phyloP scores from a whole-genome alignment of 1,284 basidiomycete genomes.

The Microbotryomycetes sp. region DNA sequence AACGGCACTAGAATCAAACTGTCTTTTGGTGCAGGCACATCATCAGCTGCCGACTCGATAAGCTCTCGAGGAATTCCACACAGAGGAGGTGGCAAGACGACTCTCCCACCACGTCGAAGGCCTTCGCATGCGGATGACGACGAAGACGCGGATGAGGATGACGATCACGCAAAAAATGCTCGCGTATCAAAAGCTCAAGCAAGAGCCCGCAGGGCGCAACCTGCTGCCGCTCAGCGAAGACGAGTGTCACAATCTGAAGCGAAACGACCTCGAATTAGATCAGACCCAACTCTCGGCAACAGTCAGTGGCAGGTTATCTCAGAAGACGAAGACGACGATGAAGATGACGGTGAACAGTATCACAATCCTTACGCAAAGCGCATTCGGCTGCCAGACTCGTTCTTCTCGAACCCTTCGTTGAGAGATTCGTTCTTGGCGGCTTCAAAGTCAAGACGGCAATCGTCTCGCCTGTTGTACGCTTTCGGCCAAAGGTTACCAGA shows the following conservation, averaged over 20 bases:
- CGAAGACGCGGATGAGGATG: background rate
- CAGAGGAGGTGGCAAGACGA: background rate
- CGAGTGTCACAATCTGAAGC: too few species aligned
- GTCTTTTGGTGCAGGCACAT: background rate
- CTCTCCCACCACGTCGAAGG: background rate
- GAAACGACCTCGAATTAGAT: background rate
- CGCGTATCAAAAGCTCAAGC: background rate
- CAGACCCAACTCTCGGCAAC: background rate
- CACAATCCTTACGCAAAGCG: conserved; percentile 1
- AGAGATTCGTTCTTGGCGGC: background rate
- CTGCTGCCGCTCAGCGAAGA: background rate
- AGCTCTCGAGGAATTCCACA: background rate
- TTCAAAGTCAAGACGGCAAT: conserved; percentile 2
- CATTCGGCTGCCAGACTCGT: conserved; percentile 26
- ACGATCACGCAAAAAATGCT: background rate
- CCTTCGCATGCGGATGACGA: background rate
- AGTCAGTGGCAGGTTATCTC: background rate
- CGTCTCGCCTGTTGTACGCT: conserved; percentile 20
- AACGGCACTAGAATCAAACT: background rate
- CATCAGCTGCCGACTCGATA: background rate
- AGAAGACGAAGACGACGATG: background rate
- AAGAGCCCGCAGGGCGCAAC: background rate
- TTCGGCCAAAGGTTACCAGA: conserved; percentile 27
- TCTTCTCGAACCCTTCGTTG: conserved; percentile 20
- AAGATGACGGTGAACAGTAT: background rate